phyloP scores from a whole-genome alignment of 1,284 basidiomycete species.

The Sporisorium scitamineum region DNA sequence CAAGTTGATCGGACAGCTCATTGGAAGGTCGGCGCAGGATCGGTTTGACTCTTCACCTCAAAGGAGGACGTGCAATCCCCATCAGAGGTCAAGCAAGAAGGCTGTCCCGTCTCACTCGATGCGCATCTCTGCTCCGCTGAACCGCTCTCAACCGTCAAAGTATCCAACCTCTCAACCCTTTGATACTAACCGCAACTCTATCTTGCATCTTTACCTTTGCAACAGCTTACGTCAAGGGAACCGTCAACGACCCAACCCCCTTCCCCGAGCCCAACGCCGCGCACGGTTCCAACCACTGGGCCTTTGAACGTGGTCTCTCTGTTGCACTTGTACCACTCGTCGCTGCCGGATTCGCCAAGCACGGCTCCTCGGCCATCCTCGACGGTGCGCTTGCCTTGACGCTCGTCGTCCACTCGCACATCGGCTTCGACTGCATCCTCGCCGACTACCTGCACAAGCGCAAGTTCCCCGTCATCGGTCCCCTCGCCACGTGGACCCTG shows the following conservation, averaged over 20 bases:
- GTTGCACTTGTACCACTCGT: constrained; percentile 85
- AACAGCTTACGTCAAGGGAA: constrained; percentile 88
- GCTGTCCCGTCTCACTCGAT: background rate
- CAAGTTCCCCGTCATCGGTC: constrained; percentile 86
- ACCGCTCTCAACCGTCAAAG: background rate
- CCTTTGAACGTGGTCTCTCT: constrained; percentile 91
- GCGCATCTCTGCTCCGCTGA: background rate
- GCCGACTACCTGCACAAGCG: constrained; percentile 90
- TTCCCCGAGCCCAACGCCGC: constrained; percentile 79
- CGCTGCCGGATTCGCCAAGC: constrained; percentile 67
- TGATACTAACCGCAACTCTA: background rate
- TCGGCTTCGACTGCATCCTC: constrained; percentile 73
- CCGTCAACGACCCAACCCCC: constrained; percentile 92
- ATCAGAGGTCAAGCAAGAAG: background rate
- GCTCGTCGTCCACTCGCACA: constrained; percentile 92
- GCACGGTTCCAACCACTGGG: constrained; percentile 97
- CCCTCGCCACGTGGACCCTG: constrained; percentile 79
- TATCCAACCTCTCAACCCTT: background rate
- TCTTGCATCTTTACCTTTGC: background rate
- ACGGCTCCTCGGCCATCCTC: constrained; percentile 71
- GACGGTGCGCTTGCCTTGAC: constrained; percentile 89
- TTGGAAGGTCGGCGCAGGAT: too few species aligned
- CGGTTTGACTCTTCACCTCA: too few species aligned
- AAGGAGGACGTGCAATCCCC: background rate
- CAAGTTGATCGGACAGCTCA: too few species aligned